A percentile compares a stretch with the other conserved stretches of the same genome.
Evolutionary conservation across 2,329 filamentous ascomycete species (phyloP).

Genomic region (Magnaporthales sp.): DNA sequence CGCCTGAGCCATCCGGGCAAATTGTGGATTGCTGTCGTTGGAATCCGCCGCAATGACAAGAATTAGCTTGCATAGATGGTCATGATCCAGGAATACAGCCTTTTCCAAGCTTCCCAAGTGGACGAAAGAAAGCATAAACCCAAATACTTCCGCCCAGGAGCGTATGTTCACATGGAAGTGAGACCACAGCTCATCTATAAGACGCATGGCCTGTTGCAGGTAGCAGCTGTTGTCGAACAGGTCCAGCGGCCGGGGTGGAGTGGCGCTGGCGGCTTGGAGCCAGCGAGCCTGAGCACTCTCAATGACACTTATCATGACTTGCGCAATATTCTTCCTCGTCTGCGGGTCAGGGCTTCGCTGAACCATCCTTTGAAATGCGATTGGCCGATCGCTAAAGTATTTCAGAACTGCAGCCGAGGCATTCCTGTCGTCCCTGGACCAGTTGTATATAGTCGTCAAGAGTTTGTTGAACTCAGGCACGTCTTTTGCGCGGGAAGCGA

Average conservation of each 20-base stretch:
- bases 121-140: conserved; percentile 58
- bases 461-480: conserved; percentile 49
- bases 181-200: conserved; percentile 40
- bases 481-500: conserved; percentile 65
- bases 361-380: conserved; percentile 55
- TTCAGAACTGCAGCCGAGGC: conserved; percentile 52
- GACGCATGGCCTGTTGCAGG: conserved; percentile 28
- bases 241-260: conserved; percentile 5
- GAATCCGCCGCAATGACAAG: conserved; percentile 54
- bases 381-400: conserved; percentile 48
- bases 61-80: conserved; percentile 50
- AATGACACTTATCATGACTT: conserved; percentile 44
- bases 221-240: conserved; percentile 20
- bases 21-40: conserved; percentile 41
- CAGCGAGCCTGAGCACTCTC: conserved; percentile 37
- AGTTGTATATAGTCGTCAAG: conserved; percentile 31
- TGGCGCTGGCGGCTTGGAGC: conserved; percentile 35
- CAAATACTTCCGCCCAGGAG: conserved; percentile 72
- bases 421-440: conserved; percentile 38
- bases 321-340: conserved; percentile 44
- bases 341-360: conserved; percentile 48
- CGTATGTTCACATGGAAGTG: conserved; percentile 52
- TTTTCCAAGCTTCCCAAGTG: conserved; percentile 51
- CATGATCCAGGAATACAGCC: conserved; percentile 47
- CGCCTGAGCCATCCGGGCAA: conserved; percentile 42